These are phyloP conservation scores for Cystobasidium pallidum DNA, from an alignment of 1,284 basidiomycete species.

Conservation along the genomic window DNA sequence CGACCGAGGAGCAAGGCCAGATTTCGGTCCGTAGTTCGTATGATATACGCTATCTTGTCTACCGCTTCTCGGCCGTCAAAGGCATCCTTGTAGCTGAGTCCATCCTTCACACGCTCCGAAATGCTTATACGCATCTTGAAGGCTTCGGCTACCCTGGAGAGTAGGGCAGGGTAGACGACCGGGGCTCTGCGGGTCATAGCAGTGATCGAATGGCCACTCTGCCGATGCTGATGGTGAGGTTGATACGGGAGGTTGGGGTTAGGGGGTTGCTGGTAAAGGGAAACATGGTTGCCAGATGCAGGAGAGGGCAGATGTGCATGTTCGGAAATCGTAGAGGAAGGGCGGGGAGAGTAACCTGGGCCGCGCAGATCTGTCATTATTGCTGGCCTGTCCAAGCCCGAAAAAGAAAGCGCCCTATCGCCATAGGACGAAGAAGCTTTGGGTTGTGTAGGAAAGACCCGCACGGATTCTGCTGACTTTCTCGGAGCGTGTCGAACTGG, in stretches of 20 bases:
- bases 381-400: slow-evolving; percentile 46
- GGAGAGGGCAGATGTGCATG: slow-evolving; percentile 14
- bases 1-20: slow-evolving; percentile 90
- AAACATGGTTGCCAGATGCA: slow-evolving; percentile 30
- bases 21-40: slow-evolving; percentile 96
- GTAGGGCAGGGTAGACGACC: slow-evolving; percentile 87
- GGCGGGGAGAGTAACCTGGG: slow-evolving; percentile 19
- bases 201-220: slow-evolving; percentile 21
- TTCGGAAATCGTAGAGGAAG: slow-evolving; percentile 23
- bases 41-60: slow-evolving; percentile 93
- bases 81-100: slow-evolving; percentile 90
- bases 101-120: slow-evolving; percentile 85
- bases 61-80: slow-evolving; percentile 98
- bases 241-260: slow-evolving; percentile 8
- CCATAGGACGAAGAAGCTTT: slow-evolving; percentile 33
- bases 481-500: slow-evolving; percentile 21
- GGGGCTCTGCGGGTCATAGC: slow-evolving; percentile 59
- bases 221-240: slow-evolving; percentile 18
- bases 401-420: slow-evolving; percentile 49
- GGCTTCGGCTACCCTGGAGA: slow-evolving; percentile 91
- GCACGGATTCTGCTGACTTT: slow-evolving; percentile 51
- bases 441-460: slow-evolving; percentile 46
- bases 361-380: slow-evolving; percentile 22
- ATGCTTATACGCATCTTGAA: slow-evolving; percentile 81
- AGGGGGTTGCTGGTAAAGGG: neutral